Percentiles rank a stretch among this genome's conserved stretches.
Evolutionary conservation across 345 rosid genomes (phyloP).

Genomic region (Eucalyptus cloeziana): DNA sequence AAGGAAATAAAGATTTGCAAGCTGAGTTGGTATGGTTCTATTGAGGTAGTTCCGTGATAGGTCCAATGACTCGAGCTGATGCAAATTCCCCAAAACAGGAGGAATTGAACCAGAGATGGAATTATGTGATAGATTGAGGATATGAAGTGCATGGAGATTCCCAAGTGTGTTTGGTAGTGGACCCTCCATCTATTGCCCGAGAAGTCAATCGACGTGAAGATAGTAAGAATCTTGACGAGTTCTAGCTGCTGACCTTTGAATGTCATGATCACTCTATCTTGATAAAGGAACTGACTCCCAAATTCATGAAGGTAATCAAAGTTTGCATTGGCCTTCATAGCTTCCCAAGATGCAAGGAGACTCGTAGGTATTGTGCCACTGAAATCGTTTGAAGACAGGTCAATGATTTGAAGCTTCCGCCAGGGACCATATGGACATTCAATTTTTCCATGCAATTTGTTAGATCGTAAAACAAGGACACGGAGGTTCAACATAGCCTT

Average conservation of each 20-base stretch:
- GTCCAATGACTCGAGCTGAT: background rate
- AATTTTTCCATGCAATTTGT: conserved; percentile 12
- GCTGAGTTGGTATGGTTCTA: conserved; percentile 7
- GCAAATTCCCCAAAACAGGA: background rate
- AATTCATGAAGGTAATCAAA: too few species aligned
- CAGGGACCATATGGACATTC: background rate
- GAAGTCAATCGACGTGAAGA: background rate
- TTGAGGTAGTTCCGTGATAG: conserved; percentile 14
- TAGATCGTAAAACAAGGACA: conserved; percentile 18
- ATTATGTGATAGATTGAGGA: conserved; percentile 18
- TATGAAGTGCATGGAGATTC: background rate
- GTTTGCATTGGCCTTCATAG: background rate
- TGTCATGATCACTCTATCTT: conserved; percentile 10
- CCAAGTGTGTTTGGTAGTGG: conserved; percentile 9
- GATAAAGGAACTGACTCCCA: background rate
- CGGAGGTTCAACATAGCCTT: conserved; percentile 4
- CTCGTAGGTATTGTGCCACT: background rate
- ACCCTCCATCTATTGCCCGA: background rate
- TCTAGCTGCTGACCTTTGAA: conserved; percentile 20
- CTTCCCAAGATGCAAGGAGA: background rate
- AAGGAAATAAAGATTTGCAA: background rate
- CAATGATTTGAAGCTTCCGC: conserved; percentile 25
- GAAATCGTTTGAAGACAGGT: conserved; percentile 22
- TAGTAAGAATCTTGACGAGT: background rate
- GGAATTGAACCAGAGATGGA: background rate